Conservation (phyloP, 2,329 filamentous ascomycete species). For the Fusarium haematococcum region DNA sequence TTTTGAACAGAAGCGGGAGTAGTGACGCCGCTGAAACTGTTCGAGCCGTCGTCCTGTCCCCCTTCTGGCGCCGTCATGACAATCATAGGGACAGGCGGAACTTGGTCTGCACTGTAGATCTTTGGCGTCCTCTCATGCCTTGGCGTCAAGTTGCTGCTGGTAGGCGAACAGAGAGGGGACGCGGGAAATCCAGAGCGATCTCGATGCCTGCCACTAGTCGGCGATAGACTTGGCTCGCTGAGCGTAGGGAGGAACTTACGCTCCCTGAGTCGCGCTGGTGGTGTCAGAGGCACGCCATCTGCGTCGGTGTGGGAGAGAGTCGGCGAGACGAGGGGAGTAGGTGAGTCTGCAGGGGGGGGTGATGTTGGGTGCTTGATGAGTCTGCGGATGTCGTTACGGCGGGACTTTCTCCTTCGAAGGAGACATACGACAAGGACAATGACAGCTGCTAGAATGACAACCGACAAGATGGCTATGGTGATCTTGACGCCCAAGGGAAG, state of each 20-base stretch:
- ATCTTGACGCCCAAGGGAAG: slow-evolving; percentile 57
- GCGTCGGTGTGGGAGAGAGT: slow-evolving; percentile 42
- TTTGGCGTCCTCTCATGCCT: slow-evolving; percentile 44
- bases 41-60: slow-evolving; percentile 1
- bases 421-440: slow-evolving; percentile 53
- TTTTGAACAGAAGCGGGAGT: slow-evolving; percentile 18
- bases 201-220: neutral
- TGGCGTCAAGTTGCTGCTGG: slow-evolving; percentile 51
- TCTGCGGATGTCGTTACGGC: slow-evolving; percentile 15
- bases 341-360: slow-evolving; percentile 48
- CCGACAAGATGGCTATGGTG: slow-evolving; percentile 58
- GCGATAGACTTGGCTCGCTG: slow-evolving; percentile 2
- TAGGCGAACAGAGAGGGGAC: slow-evolving; percentile 54
- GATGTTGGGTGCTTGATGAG: slow-evolving; percentile 40
- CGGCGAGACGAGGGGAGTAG: slow-evolving; percentile 57
- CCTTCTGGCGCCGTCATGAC: slow-evolving; percentile 31
- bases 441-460: slow-evolving; percentile 54
- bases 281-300: slow-evolving; percentile 51
- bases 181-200: slow-evolving; percentile 49
- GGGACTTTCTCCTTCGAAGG: slow-evolving; percentile 45
- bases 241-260: slow-evolving; percentile 55
- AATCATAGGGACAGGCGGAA: slow-evolving; percentile 29
- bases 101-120: slow-evolving; percentile 18
- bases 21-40: slow-evolving; percentile 14
- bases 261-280: slow-evolving; percentile 62